These are phyloP conservation scores for Epithele typhae DNA, from an alignment of 768 basidiomycete species.

Conservation along the genomic window DNA sequence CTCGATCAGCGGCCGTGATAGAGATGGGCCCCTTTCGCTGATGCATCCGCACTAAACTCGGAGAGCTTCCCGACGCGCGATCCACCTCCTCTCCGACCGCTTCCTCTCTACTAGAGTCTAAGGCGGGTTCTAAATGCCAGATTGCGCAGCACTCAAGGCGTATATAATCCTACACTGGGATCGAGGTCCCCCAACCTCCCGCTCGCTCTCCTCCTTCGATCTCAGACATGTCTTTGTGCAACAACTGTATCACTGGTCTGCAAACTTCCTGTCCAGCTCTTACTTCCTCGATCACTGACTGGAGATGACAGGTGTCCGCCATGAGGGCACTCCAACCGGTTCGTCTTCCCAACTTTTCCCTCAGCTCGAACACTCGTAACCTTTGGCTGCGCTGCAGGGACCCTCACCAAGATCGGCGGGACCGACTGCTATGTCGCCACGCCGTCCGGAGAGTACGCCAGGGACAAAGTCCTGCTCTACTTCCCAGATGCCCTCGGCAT, in stretches of 20 bases:
- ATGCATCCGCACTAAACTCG: too few species aligned
- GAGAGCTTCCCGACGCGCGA: too few species aligned
- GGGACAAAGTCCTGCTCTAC: slow-evolving; percentile 34
- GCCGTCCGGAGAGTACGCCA: slow-evolving; percentile 34
- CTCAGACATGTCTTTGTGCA: slow-evolving; percentile 56
- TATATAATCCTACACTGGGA: too few species aligned
- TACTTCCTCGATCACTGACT: not conserved
- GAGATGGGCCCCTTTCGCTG: too few species aligned
- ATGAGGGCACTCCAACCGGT: slow-evolving; percentile 35
- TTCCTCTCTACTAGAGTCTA: too few species aligned
- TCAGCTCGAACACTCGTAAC: too few species aligned
- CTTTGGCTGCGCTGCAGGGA: slow-evolving; percentile 20
- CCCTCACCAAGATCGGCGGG: slow-evolving; percentile 30
- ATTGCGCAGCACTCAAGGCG: too few species aligned
- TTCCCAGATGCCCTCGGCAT: slow-evolving; percentile 33
- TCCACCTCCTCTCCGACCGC: too few species aligned
- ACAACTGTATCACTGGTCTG: slow-evolving; percentile 52
- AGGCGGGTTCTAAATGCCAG: too few species aligned
- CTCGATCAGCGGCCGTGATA: too few species aligned
- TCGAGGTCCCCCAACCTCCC: too few species aligned
- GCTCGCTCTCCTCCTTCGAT: too few species aligned
- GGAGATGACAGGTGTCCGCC: slow-evolving; percentile 26
- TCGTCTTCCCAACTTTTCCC: not conserved
- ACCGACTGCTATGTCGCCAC: slow-evolving; percentile 38
- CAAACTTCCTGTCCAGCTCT: not conserved